Evolutionary conservation across 2,329 filamentous ascomycete species (phyloP).

Genomic region (Thelonectria olida): DNA sequence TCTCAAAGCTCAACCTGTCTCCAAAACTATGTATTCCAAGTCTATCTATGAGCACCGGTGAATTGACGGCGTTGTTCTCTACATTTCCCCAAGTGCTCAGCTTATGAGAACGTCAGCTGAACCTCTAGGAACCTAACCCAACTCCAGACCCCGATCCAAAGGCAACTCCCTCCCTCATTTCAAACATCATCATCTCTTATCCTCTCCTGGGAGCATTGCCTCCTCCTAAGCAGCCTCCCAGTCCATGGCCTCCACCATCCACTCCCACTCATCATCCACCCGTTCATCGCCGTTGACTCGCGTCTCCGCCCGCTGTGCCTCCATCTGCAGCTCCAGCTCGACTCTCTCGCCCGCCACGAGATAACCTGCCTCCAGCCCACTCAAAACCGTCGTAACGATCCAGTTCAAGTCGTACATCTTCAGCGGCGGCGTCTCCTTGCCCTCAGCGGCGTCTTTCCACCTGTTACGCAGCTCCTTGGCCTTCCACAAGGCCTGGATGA

Average conservation of each 20-base stretch:
- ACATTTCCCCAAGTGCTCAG: no score
- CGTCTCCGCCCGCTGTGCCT: conserved; percentile 41
- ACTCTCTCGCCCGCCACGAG: conserved; percentile 59
- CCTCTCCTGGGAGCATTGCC: not conserved
- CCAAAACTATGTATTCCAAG: no score
- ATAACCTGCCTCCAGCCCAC: conserved; percentile 68
- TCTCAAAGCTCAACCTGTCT: no score
- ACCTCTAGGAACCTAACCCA: no score
- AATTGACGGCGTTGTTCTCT: no score
- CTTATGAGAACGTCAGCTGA: no score
- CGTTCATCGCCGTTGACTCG: conserved; percentile 10
- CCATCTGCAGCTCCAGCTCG: conserved; percentile 48
- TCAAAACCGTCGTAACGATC: conserved; percentile 67
- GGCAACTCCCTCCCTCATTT: no score
- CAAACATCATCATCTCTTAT: no score
- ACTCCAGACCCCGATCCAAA: no score
- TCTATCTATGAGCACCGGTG: no score
- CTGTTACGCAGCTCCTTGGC: conserved; percentile 77
- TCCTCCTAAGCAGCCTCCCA: conserved; percentile 42
- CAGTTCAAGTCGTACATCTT: conserved; percentile 69
- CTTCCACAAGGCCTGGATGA: conserved; percentile 65
- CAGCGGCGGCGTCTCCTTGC: conserved; percentile 51
- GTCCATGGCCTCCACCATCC: conserved; percentile 53
- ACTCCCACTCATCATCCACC: conserved; percentile 46
- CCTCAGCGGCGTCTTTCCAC: conserved; percentile 74